A percentile compares a stretch with the other conserved stretches of the same genome.
Conservation (phyloP, 164 flowering plant genomes). For the Berberis thunbergii region DNA sequence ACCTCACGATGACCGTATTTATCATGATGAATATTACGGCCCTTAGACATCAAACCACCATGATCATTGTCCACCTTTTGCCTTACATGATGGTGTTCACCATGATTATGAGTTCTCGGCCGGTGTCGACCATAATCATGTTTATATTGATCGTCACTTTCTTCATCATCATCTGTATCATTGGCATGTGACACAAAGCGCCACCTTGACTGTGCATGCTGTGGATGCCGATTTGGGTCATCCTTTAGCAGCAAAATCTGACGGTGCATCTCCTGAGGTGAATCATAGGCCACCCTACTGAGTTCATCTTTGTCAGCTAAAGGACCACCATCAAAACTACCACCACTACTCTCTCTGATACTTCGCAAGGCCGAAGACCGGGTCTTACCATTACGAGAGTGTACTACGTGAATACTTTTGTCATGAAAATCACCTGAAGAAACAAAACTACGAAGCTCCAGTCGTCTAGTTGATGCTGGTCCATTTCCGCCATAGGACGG, state of each 20-base stretch:
- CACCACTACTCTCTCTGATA: constrained; percentile 9
- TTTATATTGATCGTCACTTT: no score
- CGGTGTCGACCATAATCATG: no score
- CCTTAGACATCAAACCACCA: no score
- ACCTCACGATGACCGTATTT: no score
- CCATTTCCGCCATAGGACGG: constrained; percentile 14
- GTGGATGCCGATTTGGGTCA: constrained; percentile 7
- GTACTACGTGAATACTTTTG: no score
- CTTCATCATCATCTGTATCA: no score
- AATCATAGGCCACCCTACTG: constrained; percentile 16
- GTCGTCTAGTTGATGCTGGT: constrained; percentile 16
- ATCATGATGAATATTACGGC: no score
- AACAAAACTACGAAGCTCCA: constrained; percentile 59
- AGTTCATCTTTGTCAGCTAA: constrained; percentile 28
- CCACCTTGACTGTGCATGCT: constrained; percentile 10
- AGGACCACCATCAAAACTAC: constrained; percentile 11
- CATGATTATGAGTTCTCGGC: no score
- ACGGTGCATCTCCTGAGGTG: constrained; percentile 10
- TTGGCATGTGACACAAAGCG: constrained; percentile 9
- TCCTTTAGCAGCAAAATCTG: constrained; percentile 12
- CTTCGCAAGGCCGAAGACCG: constrained; percentile 4
- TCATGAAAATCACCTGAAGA: constrained; percentile 4
- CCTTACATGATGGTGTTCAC: no score
- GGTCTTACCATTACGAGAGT: no score
- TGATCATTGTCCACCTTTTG: no score